These are phyloP conservation scores for Xylaria palmicola DNA, from an alignment of 495 filamentous ascomycete species.

Conservation along the genomic window DNA sequence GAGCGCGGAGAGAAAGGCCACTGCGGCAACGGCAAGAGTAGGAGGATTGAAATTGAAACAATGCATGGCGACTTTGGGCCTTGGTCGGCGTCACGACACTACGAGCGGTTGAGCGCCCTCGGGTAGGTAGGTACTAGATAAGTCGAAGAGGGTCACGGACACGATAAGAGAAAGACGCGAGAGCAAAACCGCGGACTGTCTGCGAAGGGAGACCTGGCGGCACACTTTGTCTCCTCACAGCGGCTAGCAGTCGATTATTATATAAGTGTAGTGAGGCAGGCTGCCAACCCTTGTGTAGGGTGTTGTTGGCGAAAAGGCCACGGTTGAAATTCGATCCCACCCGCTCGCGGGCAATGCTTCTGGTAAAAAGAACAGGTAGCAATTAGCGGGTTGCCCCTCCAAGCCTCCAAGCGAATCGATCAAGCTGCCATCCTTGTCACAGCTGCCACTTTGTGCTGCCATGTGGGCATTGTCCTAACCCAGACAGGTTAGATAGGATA, in stretches of 20 bases:
- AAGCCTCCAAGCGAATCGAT: conserved; percentile 1
- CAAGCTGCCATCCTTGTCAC: conserved; percentile 7
- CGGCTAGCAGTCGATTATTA: background rate
- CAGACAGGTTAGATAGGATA: too few species aligned
- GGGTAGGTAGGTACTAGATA: conserved; percentile 5
- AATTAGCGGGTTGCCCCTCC: conserved; percentile 7
- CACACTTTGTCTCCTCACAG: background rate
- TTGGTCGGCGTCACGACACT: conserved; percentile 5
- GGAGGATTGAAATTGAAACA: conserved; percentile 37
- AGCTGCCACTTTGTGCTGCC: conserved; percentile 2
- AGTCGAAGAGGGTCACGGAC: background rate
- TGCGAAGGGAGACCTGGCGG: too few species aligned
- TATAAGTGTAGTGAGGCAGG: background rate
- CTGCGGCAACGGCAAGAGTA: conserved; percentile 44
- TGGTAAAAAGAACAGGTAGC: conserved; percentile 15
- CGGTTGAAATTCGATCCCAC: conserved; percentile 32
- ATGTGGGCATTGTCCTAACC: too few species aligned
- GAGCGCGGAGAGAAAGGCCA: conserved; percentile 52
- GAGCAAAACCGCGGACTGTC: background rate
- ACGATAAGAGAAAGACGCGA: background rate
- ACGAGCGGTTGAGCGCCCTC: conserved; percentile 1
- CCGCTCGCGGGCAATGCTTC: conserved; percentile 11
- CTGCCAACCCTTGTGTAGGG: background rate
- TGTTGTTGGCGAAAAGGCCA: conserved; percentile 33
- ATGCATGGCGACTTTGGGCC: conserved; percentile 36